phyloP scores from a whole-genome alignment of 2,329 filamentous ascomycete genomes.

The Colletotrichum sp. region DNA sequence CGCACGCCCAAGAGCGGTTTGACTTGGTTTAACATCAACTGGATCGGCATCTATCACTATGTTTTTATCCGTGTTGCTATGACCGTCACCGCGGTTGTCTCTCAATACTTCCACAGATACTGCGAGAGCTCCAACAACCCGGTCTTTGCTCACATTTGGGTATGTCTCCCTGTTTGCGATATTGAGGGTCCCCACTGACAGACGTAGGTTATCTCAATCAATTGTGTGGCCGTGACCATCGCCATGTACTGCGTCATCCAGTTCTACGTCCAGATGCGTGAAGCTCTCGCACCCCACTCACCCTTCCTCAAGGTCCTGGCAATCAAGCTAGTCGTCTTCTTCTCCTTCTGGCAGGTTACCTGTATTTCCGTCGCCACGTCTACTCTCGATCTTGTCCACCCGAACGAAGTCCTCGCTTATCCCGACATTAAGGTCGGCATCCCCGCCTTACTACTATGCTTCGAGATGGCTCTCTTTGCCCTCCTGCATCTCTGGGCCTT shows the following conservation, averaged over 20 bases:
- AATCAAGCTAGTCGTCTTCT: slow-evolving; percentile 90
- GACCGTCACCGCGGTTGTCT: slow-evolving; percentile 77
- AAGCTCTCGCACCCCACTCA: slow-evolving; percentile 68
- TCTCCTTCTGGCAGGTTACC: slow-evolving; percentile 83
- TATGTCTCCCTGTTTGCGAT: slow-evolving; percentile 37
- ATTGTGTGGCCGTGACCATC: slow-evolving; percentile 74
- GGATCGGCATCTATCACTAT: slow-evolving; percentile 85
- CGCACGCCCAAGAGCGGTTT: slow-evolving; percentile 79
- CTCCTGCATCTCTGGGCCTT: slow-evolving; percentile 84
- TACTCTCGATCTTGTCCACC: slow-evolving; percentile 64
- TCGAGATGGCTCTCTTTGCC: slow-evolving; percentile 85
- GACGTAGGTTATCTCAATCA: slow-evolving; percentile 65
- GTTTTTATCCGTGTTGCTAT: slow-evolving; percentile 81
- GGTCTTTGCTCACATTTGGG: slow-evolving; percentile 85
- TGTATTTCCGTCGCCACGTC: slow-evolving; percentile 58
- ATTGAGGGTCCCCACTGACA: background rate
- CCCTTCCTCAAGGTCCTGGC: slow-evolving; percentile 83
- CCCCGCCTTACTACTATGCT: slow-evolving; percentile 75
- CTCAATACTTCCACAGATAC: slow-evolving; percentile 72
- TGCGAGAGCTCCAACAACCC: slow-evolving; percentile 81
- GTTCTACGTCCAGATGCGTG: slow-evolving; percentile 79
- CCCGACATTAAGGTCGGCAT: slow-evolving; percentile 83
- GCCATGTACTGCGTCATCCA: slow-evolving; percentile 91
- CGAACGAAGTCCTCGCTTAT: slow-evolving; percentile 66
- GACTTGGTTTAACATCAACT: slow-evolving; percentile 90